Percentiles rank a stretch among this genome's conserved stretches.
Evolutionary conservation across 208 protist species (phyloP).

Genomic region (Crithidia sp.): DNA sequence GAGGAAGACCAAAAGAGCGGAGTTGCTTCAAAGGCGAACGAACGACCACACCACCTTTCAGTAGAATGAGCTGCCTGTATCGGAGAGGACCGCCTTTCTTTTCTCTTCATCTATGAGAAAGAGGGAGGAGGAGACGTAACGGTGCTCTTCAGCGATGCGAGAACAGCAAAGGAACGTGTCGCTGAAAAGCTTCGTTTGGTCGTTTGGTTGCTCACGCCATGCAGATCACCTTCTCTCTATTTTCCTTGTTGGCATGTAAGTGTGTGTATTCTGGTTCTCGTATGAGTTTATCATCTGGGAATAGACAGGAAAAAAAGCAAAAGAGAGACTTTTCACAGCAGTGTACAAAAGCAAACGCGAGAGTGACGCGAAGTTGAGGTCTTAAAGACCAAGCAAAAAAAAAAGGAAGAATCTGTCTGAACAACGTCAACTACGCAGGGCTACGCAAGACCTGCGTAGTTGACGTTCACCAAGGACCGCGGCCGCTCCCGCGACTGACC

Average conservation of each 20-base stretch:
- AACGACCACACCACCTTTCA: too few species aligned
- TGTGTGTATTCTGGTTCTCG: too few species aligned
- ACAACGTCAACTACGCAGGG: not conserved
- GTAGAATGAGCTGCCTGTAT: too few species aligned
- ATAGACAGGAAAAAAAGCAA: not conserved
- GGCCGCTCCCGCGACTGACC: not conserved
- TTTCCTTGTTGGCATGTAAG: too few species aligned
- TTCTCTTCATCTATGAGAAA: too few species aligned
- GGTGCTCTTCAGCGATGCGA: too few species aligned
- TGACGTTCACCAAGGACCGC: not conserved
- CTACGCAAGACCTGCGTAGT: conserved; percentile 2
- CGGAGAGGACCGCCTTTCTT: too few species aligned
- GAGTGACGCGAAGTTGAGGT: not conserved
- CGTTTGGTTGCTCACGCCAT: too few species aligned
- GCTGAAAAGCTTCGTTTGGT: too few species aligned
- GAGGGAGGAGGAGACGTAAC: too few species aligned
- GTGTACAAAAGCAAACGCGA: not conserved
- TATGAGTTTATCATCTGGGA: not conserved
- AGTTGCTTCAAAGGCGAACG: not conserved
- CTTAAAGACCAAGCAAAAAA: conserved; percentile 3
- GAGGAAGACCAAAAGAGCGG: not conserved
- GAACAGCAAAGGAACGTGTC: too few species aligned
- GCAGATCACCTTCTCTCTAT: too few species aligned
- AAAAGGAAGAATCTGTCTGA: not conserved
- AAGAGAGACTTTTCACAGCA: not conserved